Conservation (phyloP, 768 basidiomycete genomes). For the Leccinum pellstonianum region DNA sequence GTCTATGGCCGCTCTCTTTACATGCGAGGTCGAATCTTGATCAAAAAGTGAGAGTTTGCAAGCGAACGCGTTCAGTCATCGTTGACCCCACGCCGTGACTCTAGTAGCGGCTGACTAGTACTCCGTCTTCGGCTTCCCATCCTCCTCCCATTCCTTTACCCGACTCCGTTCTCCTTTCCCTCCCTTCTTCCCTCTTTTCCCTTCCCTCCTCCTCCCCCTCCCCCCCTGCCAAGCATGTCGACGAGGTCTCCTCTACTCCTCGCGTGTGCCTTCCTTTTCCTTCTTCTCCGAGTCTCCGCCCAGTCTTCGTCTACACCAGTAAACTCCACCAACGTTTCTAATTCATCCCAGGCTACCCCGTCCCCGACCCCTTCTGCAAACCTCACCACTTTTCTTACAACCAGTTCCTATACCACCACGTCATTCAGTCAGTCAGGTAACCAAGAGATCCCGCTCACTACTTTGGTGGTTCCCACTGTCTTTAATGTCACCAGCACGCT, state of each 20-base stretch:
- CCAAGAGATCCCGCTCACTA: conserved; percentile 49
- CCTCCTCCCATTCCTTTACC: background rate
- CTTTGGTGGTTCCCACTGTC: conserved; percentile 56
- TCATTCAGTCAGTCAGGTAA: conserved; percentile 47
- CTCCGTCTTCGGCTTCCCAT: conserved; percentile 8
- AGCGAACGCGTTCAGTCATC: background rate
- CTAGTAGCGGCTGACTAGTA: conserved; percentile 32
- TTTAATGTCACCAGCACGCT: conserved; percentile 62
- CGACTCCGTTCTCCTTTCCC: background rate
- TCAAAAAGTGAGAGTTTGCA: background rate
- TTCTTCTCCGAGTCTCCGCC: conserved; percentile 35
- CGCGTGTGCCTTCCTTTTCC: conserved; percentile 13
- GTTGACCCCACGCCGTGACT: background rate
- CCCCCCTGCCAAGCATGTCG: conserved; percentile 2
- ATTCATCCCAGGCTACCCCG: background rate
- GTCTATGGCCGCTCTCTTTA: conserved; percentile 5
- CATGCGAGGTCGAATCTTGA: background rate
- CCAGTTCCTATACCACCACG: conserved; percentile 50
- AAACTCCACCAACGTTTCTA: conserved; percentile 19
- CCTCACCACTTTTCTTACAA: conserved; percentile 55
- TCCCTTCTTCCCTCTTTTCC: background rate
- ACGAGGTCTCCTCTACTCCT: conserved; percentile 11
- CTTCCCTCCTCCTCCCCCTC: background rate
- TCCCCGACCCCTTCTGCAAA: conserved; percentile 19
- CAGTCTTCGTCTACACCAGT: conserved; percentile 33